Base-by-base conservation (phyloP, 495 filamentous ascomycete species). In the Penicilliopsis zonata region DNA sequence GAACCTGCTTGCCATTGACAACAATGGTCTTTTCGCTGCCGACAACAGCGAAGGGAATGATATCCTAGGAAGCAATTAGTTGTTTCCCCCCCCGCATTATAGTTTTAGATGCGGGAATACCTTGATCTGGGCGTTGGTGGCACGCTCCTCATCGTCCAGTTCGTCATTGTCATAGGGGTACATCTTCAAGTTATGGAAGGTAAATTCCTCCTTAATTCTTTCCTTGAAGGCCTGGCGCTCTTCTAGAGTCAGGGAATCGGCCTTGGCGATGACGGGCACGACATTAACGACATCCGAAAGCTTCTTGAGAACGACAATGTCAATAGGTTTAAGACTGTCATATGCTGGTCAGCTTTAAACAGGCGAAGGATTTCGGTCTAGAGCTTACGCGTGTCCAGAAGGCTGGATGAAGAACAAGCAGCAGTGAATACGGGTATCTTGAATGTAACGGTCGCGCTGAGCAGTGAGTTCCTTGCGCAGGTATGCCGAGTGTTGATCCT, bases 321-420 rank as follows among this genome's bases (percentile, higher is more conserved):
- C 90, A 52, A 99, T 99, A 13, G 90, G 90, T 67, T 99, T 99
- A 35, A 85, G 71, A 17, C 72, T 77, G 34, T 12, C 26, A n/a
- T 34, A 49, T 31, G 49, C 26, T 19, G 28, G 6, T 53, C n/a
- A 53, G 38, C 27, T 13, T 18, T 31, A 22, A 10, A 4, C 29
- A 20, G 9, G 14, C 13, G n/a, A 18, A 28, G 5, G 28, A 30
- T 5, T 3, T 21, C 18, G 17, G 15, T n/a, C 12, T 19, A 26
- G 20, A 13, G 53, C 70, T 54, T 73, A 80, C 52, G 90, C 86
- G 68, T 99, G 90, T 22, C 90, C 90, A 5, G 86, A 94, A 8
- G 90, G 90, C 60, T 94, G 88, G 52, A 99, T 99, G 76, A 99
- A 99, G 74, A 96, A 99, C 35, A 99, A 68, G 62, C 90, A 99